phyloP scores from a whole-genome alignment of 768 basidiomycete genomes.

The Guyanaporus albipodus region DNA sequence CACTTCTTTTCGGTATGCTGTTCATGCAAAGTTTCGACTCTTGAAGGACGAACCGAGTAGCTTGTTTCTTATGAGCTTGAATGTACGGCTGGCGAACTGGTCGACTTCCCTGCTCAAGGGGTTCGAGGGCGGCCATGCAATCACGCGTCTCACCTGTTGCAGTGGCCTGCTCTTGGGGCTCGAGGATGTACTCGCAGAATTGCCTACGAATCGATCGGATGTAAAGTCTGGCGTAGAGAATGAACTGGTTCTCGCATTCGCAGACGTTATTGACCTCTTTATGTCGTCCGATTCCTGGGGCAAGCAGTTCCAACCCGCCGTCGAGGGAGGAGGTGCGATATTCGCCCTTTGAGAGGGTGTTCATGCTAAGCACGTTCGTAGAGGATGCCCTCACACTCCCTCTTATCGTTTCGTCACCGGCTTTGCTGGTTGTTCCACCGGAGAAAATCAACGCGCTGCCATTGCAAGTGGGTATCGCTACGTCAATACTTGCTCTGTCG shows the following conservation, averaged over 20 bases:
- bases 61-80: constrained; percentile 33
- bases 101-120: constrained; percentile 48
- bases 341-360: not conserved
- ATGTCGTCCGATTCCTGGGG: constrained; percentile 51
- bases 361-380: constrained; percentile 16
- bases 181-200: constrained; percentile 43
- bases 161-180: constrained; percentile 64
- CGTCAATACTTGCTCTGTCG: constrained; percentile 15
- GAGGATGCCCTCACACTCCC: constrained; percentile 41
- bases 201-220: constrained; percentile 29
- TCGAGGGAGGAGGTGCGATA: constrained; percentile 40
- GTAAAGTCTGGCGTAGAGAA: constrained; percentile 51
- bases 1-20: constrained; percentile 30
- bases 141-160: constrained; percentile 58
- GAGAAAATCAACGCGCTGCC: constrained; percentile 60
- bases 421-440: constrained; percentile 50
- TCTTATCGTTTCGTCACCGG: constrained; percentile 59
- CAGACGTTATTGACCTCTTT: constrained; percentile 69
- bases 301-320: constrained; percentile 58
- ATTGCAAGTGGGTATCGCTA: constrained; percentile 39
- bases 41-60: constrained; percentile 28
- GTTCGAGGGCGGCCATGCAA: constrained; percentile 60
- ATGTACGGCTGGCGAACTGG: constrained; percentile 49
- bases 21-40: constrained; percentile 25
- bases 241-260: constrained; percentile 63